Base-by-base conservation (phyloP, 2,329 filamentous ascomycete genomes). In the Verticillium tricorpus region DNA sequence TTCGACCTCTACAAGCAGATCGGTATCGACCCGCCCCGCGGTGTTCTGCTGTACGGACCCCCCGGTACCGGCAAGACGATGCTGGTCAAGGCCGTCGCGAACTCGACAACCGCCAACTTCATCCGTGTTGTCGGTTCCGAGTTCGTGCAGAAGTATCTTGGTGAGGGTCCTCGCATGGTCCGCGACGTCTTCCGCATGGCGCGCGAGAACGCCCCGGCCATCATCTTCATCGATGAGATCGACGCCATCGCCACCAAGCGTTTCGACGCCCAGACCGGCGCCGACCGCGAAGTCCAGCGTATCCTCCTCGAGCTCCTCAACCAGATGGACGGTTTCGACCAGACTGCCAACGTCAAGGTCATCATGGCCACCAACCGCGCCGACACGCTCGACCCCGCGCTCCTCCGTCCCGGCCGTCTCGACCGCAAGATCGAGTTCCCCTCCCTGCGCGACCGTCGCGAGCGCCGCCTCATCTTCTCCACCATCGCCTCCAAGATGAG, bases 341-440 rank as follows among this genome's bases (percentile, higher is more conserved):
- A 99, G 78, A 97, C 93, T 0, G 91, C 92, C 75, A 99, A 99
- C 77, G 95, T 99, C 78, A 99, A 99, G 82, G 95, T 99, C 75
- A 99, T 99, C 80, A 99, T 99, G 95, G 95, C 95, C 68, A 99
- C 95, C 68, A 99, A 99, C 82, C 90, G 95, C 75, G 94, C 95
- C 67, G 95, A 98, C 77, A 99, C 95, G 7, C 85, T 99, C 67
- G 95, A 99, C 74, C 95, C 95, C 17, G 95, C 95, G 52, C 85
- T 99, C 65, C 86, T 99, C 64, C 92, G 95, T 70, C 95, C 95
- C 35, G 95, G 95, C 68, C 93, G 95, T 81, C 84, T 99, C 63
- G 95, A 99, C 78, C 86, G 95, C 73, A 99, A 99, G 85, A 99
- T 99, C 68, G 95, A 99, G 78, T 99, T 99, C 78, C 95, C 95